Evolutionary conservation across 176 grass and related monocot species (phyloP).

Genomic region (Triticum urartu): DNA sequence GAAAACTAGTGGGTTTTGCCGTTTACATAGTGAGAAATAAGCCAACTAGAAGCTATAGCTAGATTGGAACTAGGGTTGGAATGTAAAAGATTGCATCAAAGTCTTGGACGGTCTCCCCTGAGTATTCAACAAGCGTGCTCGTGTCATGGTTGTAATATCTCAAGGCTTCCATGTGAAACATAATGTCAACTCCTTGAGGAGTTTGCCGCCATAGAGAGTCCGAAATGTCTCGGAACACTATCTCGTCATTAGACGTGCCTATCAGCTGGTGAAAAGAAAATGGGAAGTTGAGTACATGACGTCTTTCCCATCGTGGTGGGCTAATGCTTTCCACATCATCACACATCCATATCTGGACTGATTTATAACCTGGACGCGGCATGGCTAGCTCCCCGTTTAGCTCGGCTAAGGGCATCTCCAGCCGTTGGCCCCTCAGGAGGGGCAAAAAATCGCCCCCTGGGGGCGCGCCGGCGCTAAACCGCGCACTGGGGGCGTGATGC

Average conservation of each 20-base stretch:
- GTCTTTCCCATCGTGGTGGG: background rate
- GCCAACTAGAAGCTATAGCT: background rate
- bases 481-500: too few species aligned
- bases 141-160: background rate
- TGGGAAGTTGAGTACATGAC: background rate
- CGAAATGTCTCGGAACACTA: background rate
- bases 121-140: background rate
- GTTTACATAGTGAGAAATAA: too few species aligned
- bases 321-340: background rate
- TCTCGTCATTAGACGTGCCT: background rate
- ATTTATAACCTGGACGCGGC: background rate
- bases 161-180: background rate
- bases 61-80: conserved; percentile 4
- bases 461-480: too few species aligned
- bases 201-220: background rate
- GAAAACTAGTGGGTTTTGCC: too few species aligned
- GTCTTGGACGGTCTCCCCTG: background rate
- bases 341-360: background rate
- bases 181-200: background rate
- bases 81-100: background rate
- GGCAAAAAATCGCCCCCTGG: too few species aligned
- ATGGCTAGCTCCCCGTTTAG: background rate
- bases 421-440: too few species aligned
- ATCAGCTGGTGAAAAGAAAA: background rate
- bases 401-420: too few species aligned